Evolutionary conservation across 2,329 filamentous ascomycete genomes (phyloP).

Genomic region (Lizonia empirigonia): DNA sequence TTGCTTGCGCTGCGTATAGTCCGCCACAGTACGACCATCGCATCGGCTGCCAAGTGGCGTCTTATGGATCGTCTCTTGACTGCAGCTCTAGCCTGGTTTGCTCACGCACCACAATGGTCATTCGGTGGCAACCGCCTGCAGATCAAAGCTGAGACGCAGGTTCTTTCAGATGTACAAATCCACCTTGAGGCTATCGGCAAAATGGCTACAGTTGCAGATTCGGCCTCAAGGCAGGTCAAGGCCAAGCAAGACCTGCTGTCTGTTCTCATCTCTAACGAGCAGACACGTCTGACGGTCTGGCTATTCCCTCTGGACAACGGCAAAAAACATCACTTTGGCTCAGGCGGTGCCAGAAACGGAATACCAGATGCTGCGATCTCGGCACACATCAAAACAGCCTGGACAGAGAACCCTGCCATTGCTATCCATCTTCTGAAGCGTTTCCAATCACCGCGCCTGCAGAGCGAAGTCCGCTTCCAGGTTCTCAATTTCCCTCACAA

Average conservation of each 20-base stretch:
- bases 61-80: constrained; percentile 89
- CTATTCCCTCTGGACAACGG: constrained; percentile 76
- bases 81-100: constrained; percentile 88
- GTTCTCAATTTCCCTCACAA: constrained; percentile 84
- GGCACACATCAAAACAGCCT: constrained; percentile 78
- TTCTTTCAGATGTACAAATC: constrained; percentile 75
- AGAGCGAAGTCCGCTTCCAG: constrained; percentile 76
- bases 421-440: constrained; percentile 83
- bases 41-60: constrained; percentile 73
- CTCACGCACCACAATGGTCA: constrained; percentile 82
- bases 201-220: constrained; percentile 57
- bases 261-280: constrained; percentile 81
- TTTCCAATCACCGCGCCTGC: constrained; percentile 76
- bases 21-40: constrained; percentile 68
- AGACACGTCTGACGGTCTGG: constrained; percentile 85
- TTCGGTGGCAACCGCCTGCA: constrained; percentile 94
- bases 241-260: constrained; percentile 84
- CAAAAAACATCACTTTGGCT: constrained; percentile 58
- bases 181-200: constrained; percentile 68
- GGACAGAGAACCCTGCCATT: constrained; percentile 81
- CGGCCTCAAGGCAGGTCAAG: constrained; percentile 69
- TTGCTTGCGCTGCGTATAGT: constrained; percentile 82
- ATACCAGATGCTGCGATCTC: constrained; percentile 58
- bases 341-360: constrained; percentile 51
- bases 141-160: constrained; percentile 86